Evolutionary conservation across 1,284 basidiomycete species (phyloP), one percentile per base, ranked within the genome.

Genomic region (Tylopilus orsonianus): DNA sequence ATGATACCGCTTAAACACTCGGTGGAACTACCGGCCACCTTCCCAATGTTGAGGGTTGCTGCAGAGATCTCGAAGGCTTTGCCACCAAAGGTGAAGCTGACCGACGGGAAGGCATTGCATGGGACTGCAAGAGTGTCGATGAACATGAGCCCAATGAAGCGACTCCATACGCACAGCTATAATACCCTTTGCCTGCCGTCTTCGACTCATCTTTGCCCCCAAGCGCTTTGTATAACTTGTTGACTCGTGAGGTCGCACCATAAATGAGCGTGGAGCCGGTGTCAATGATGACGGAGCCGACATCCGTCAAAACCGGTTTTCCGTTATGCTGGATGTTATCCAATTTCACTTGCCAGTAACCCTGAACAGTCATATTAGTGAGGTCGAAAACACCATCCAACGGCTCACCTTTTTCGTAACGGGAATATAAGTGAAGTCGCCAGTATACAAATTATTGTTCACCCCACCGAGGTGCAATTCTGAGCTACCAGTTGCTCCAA

Each of bases 191-290:
- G 2, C 49, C 56, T 6, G 16, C 19, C 6, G 41, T 53, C 24
- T 8, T 29, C 1, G 53, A 34, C 8, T 38, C 53, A 32, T 39
- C n/a, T 1, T n/a, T 42, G 22, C 53, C 57, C 39, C 56, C 56
- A n/a, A 59, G 32, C 0, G 24, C 33, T 1, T 2, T 1, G 65
- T 78, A 77, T 50, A 82, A 64, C 8, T 46, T 47, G 27, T 61
- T 62, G 12, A 79, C 72, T 9, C 70, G 63, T 19, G 69, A 54
- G 5, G 74, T 71, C 8, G 72, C 72, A 30, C 77, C 79, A 41
- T 77, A 66, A 59, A 81, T 69, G 56, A 79, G 62, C 41, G 79
- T 73, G 20, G 74, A 72, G 47, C 74, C 71, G 8, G 67, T 71
- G 56, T 75, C 73, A 46, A 75, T 69, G 59, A 74, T n/a, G n/a